These are phyloP conservation scores for Sugiyamaella japonica DNA, from an alignment of 1,139 yeast genomes.

Conservation along the genomic window DNA sequence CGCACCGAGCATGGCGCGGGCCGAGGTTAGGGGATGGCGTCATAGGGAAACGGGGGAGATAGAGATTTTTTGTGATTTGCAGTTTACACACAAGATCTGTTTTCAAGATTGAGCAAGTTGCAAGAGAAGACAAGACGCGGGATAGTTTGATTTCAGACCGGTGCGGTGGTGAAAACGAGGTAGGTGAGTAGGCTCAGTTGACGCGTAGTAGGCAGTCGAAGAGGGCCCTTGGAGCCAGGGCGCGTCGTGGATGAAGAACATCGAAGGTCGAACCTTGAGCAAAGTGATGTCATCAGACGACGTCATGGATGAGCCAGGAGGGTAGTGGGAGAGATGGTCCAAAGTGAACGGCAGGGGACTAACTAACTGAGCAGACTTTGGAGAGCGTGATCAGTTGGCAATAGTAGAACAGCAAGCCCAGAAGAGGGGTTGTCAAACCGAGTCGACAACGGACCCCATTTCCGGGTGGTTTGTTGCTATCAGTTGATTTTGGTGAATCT, in stretches of 20 bases:
- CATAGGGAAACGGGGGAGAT: conserved; percentile 1
- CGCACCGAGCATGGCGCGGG: too few species aligned
- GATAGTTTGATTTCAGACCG: neutral
- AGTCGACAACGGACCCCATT: neutral
- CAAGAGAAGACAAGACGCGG: neutral
- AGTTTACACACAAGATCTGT: neutral
- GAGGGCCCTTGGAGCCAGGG: neutral
- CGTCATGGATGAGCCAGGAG: conserved; percentile 12
- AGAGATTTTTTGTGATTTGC: neutral
- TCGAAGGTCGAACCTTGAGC: conserved; percentile 10
- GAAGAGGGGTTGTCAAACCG: too few species aligned
- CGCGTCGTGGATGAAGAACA: neutral
- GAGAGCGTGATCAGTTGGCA: neutral
- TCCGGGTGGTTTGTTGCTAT: neutral
- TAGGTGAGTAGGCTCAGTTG: neutral
- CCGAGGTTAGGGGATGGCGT: conserved; percentile 11
- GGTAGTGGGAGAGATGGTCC: neutral
- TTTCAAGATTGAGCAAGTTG: neutral
- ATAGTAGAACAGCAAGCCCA: too few species aligned
- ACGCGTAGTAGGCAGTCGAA: neutral
- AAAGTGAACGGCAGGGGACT: neutral
- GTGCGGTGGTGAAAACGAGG: neutral
- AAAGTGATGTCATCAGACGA: conserved; percentile 16
- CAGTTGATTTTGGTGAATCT: neutral
- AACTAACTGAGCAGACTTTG: neutral